These are phyloP conservation scores for Castanea crenata DNA, from an alignment of 306 rosid genomes.

Conservation along the genomic window DNA sequence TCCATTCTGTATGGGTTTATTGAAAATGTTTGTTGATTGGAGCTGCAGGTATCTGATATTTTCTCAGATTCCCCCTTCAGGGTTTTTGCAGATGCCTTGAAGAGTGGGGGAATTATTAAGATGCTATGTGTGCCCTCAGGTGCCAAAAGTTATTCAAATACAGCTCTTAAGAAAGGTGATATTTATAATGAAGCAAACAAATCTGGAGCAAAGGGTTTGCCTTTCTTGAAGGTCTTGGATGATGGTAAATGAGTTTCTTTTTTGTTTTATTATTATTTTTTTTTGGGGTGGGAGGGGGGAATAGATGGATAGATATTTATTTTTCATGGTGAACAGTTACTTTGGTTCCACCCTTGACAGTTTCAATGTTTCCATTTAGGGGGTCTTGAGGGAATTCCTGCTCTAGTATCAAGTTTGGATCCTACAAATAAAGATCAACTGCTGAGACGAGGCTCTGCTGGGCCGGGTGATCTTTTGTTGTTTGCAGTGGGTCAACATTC, in stretches of 20 bases:
- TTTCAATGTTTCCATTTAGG: conserved; percentile 45
- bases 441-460: conserved; percentile 55
- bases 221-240: conserved; percentile 80
- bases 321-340: background rate
- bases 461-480: conserved; percentile 68
- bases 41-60: conserved; percentile 78
- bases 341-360: conserved; percentile 13
- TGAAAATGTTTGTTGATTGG: conserved; percentile 5
- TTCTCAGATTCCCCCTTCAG: conserved; percentile 73
- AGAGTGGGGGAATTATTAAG: conserved; percentile 70
- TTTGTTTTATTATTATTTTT: background rate
- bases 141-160: conserved; percentile 75
- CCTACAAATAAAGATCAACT: conserved; percentile 46
- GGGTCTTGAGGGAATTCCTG: conserved; percentile 79
- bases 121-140: conserved; percentile 78
- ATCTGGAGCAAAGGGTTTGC: conserved; percentile 94
- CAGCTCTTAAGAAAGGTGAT: conserved; percentile 88
- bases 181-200: conserved; percentile 65
- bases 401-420: conserved; percentile 72
- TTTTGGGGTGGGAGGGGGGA: background rate
- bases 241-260: conserved; percentile 47
- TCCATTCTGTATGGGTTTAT: background rate
- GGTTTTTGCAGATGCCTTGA: conserved; percentile 81
- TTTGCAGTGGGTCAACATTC: conserved; percentile 72
- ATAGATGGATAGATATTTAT: background rate